A percentile compares a stretch with the other conserved stretches of the same genome.
Evolutionary conservation across 352 stramenopile species (phyloP).

Genomic region (Paralagenidium karlingii): DNA sequence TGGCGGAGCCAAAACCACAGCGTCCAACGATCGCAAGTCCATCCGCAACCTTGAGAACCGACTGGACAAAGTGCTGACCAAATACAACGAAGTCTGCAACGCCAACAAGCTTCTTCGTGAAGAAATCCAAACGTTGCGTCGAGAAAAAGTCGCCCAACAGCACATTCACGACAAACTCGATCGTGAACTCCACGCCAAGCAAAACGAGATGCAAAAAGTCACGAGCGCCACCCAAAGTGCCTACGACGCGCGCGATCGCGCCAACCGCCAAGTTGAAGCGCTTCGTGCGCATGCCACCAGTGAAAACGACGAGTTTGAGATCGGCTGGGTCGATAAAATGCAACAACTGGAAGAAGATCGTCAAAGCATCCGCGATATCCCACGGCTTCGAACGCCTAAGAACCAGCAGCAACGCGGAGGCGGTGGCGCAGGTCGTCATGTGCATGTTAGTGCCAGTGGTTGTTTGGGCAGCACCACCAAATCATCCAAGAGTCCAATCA

Average conservation of each 20-base stretch:
- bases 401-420: conserved; percentile 16
- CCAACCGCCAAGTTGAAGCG: conserved; percentile 65
- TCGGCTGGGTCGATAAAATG: conserved; percentile 75
- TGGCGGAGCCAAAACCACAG: too few species aligned
- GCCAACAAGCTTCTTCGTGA: conserved; percentile 69
- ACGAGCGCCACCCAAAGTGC: conserved; percentile 60
- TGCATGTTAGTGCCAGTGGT: conserved; percentile 1
- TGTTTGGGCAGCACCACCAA: conserved; percentile 8
- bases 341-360: conserved; percentile 75
- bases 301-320: conserved; percentile 76
- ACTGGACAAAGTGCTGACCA: conserved; percentile 72
- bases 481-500: conserved; percentile 1
- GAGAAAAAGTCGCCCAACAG: conserved; percentile 70
- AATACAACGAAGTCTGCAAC: conserved; percentile 76
- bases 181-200: conserved; percentile 73
- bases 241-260: conserved; percentile 71
- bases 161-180: conserved; percentile 68
- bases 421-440: conserved; percentile 1
- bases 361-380: conserved; percentile 60
- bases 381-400: conserved; percentile 48
- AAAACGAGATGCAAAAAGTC: conserved; percentile 73
- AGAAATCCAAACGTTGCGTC: conserved; percentile 62
- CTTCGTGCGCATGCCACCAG: conserved; percentile 62
- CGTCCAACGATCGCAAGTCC: conserved; percentile 39
- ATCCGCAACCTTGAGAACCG: conserved; percentile 71